A percentile compares a stretch with the other conserved stretches of the same genome.
phyloP scores from a whole-genome alignment of 441 rosid genomes.

The Bocquillonia castaneifolia region DNA sequence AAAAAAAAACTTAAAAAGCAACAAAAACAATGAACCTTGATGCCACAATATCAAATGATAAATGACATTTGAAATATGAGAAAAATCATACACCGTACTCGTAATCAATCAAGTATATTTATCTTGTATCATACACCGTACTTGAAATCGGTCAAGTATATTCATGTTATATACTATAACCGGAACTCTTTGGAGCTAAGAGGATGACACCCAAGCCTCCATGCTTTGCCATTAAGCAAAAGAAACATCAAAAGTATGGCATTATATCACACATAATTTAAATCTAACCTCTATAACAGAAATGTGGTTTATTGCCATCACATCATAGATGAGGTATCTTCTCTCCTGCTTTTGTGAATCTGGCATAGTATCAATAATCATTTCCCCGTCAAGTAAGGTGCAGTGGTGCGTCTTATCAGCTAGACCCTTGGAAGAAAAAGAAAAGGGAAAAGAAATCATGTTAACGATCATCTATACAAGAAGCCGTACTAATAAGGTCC shows the following conservation, averaged over 20 bases:
- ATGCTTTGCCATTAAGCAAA: background rate
- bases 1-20: too few species aligned
- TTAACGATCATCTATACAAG: slow-evolving; percentile 15
- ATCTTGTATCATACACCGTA: too few species aligned
- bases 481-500: slow-evolving; percentile 18
- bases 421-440: slow-evolving; percentile 49
- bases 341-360: slow-evolving; percentile 92
- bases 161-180: too few species aligned
- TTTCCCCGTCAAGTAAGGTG: slow-evolving; percentile 97
- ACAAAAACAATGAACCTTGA: too few species aligned
- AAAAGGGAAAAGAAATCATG: slow-evolving; percentile 21
- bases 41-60: too few species aligned
- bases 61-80: too few species aligned
- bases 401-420: slow-evolving; percentile 80
- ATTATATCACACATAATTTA: slow-evolving; percentile 4
- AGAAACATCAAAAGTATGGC: background rate
- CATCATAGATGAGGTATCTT: slow-evolving; percentile 95
- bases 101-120: too few species aligned
- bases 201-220: background rate
- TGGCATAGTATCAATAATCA: slow-evolving; percentile 89
- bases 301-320: slow-evolving; percentile 74
- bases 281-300: slow-evolving; percentile 81
- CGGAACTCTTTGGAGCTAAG: background rate
- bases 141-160: background rate
- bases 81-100: too few species aligned